These are phyloP conservation scores for Diplocarpon rosae DNA, from an alignment of 2,329 filamentous ascomycete species.

Conservation along the genomic window DNA sequence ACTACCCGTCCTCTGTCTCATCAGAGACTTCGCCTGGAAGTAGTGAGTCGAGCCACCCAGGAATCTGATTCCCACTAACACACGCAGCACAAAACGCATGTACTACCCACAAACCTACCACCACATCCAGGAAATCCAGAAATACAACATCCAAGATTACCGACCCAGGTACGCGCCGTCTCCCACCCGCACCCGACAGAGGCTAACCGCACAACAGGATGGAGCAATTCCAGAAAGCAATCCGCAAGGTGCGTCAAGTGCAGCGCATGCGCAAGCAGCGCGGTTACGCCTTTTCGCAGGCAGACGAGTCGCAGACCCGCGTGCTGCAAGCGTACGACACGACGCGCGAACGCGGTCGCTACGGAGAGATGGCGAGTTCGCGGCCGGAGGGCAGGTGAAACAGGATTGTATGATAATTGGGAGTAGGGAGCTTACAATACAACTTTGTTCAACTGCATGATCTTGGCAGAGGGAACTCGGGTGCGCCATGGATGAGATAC, in stretches of 20 bases:
- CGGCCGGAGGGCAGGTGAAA: conserved; percentile 13
- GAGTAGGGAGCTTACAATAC: too few species aligned
- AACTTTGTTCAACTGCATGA: too few species aligned
- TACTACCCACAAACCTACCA: conserved; percentile 94
- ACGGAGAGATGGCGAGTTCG: conserved; percentile 73
- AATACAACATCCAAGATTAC: conserved; percentile 99
- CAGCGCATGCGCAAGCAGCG: conserved; percentile 99
- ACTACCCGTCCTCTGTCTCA: conserved; percentile 68
- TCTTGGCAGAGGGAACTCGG: too few species aligned
- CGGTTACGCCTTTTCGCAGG: conserved; percentile 95
- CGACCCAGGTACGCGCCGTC: conserved; percentile 61
- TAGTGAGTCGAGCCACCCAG: conserved; percentile 41
- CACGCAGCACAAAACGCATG: conserved; percentile 66
- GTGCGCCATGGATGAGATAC: too few species aligned
- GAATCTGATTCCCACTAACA: conserved; percentile 13
- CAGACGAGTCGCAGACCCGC: conserved; percentile 89
- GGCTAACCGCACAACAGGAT: conserved; percentile 48
- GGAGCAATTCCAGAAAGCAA: conserved; percentile 99
- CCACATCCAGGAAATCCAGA: conserved; percentile 98
- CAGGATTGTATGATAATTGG: too few species aligned
- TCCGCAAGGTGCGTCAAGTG: conserved; percentile 94
- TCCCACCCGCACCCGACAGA: background rate
- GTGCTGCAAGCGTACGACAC: conserved; percentile 97
- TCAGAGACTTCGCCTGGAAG: conserved; percentile 92
- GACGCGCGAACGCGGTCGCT: conserved; percentile 78